These are phyloP conservation scores for Magnaporthales sp. DNA, from an alignment of 2,329 filamentous ascomycete species.

Conservation along the genomic window DNA sequence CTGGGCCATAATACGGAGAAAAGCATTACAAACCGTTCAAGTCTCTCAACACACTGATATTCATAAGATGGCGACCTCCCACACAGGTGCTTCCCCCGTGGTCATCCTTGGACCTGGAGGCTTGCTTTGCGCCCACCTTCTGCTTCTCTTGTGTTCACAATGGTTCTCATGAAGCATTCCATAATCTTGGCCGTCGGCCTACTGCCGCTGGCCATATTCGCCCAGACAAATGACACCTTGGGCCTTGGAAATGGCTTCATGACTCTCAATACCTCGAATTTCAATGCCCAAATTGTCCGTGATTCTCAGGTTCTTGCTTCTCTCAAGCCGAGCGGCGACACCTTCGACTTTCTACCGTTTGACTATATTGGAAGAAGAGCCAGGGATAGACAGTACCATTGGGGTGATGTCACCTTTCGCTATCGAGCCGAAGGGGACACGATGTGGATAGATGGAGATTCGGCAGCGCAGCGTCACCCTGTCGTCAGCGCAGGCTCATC, in stretches of 20 bases:
- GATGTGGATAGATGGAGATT: conserved; percentile 1
- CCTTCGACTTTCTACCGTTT: conserved; percentile 47
- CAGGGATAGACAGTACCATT: conserved; percentile 46
- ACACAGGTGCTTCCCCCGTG: background rate
- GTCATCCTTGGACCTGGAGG: background rate
- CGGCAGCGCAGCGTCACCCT: conserved; percentile 1
- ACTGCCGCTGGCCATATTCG: background rate
- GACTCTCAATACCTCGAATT: conserved; percentile 29
- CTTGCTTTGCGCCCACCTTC: background rate
- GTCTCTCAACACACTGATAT: background rate
- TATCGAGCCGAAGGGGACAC: conserved; percentile 27
- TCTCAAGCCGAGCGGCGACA: conserved; percentile 26
- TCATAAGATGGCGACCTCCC: background rate
- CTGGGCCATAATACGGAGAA: background rate
- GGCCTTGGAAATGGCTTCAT: conserved; percentile 24
- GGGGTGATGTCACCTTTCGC: conserved; percentile 47
- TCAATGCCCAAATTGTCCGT: conserved; percentile 30
- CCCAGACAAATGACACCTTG: conserved; percentile 1
- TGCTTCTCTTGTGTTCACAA: background rate
- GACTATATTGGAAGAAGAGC: conserved; percentile 38
- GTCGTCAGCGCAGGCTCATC: background rate
- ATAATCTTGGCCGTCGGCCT: background rate
- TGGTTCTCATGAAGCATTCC: background rate
- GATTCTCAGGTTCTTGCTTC: conserved; percentile 41
- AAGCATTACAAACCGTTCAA: background rate